Base-by-base conservation (phyloP, 2,329 filamentous ascomycete species). In the Hypoxylon sp. region DNA sequence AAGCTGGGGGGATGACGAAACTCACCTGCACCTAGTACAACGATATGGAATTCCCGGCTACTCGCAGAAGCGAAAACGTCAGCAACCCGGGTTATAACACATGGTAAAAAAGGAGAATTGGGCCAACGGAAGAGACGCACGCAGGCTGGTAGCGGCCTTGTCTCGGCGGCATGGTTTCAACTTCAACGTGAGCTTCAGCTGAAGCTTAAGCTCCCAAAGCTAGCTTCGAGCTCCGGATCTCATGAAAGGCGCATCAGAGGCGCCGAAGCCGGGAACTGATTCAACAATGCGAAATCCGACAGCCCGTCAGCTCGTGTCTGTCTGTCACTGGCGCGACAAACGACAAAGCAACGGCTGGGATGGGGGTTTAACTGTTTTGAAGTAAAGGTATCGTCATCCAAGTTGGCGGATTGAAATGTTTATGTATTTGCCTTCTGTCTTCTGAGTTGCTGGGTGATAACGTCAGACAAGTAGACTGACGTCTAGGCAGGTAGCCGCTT, bases 31-130 rank as follows among this genome's bases (percentile, higher is more conserved):
- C 92, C 92, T 73, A 94, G 84, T 70, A 94, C 92, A 74, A 94
- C 92, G 77, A 94, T 91, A 80, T 94, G 90, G 78, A 93, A 93
- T 83, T 94, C 92, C 76, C 91, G 89, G 80, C 90, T 92, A 72
- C 38, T 32, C 69, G 65, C 68, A 72, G 49, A 63, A 67, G 56
- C 41, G n/a, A 23, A 60, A 34, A 67, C 45, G 75, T 78, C 51
- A 78, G 76, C 68, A 51, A 51, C 57, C 65, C 65, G 46, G 7
- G 67, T 60, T 55, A 70, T 63, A 49, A 61, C 34, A 61, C 19
- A 49, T 36, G 6, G 43, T 1, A 50, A 25, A 13, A 50, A 34
- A 32, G n/a, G n/a, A 43, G 21, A 56, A 32, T 53, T 38, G 51
- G 43, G 11, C 9, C 9, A 36, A 48, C 23, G 17, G 57, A 71